Evolutionary conservation across 768 basidiomycete species (phyloP), one percentile per base, ranked within the genome.

Genomic region (Mycena pura): DNA sequence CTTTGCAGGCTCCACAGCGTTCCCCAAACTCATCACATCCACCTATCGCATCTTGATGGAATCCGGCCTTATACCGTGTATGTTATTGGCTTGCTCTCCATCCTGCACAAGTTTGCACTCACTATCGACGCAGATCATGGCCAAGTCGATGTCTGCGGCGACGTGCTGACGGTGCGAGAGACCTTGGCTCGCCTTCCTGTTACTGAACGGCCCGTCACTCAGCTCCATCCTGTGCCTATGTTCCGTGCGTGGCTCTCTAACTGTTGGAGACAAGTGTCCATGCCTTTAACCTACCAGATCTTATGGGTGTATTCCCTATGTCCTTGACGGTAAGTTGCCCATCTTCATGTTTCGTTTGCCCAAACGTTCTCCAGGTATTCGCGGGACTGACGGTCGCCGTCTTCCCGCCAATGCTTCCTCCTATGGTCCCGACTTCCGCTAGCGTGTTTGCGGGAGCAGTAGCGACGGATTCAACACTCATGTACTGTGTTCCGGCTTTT

Each of bases 61-160:
- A 46, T 65, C 58, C 48, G 65, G 62, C 2, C 36, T 57, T 13
- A 57, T 60, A 21, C 69, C 69, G 21, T 66, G 69, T 70, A 56
- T 9, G 62, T 36, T 6, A 9, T n/a, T 63, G n/a, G n/a, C n/a
- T n/a, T n/a, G n/a, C 32, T 11, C 29, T 43, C 29, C 9, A 41
- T 52, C 45, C 11, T 29, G 17, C 15, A 7, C 58, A 14, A 17
- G 8, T 21, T 22, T 50, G 43, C 19, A 25, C 41, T 44, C 17
- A n/a, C 11, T 34, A 7, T 17, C 17, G 8, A 13, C 19, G 6
- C 48, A 72, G 70, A 62, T 55, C 65, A 67, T 25, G 71, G 69
- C 34, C 69, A 72, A 51, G 55, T 51, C 10, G 71, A 72, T 51
- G 28, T 72, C 6, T 68, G 67, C 55, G 70, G 70, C 15, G 59